Percentiles rank a stretch among this genome's conserved stretches.
Conservation (phyloP, 108 stramenopile genomes). For the Aurantiochytrium sp. region DNA sequence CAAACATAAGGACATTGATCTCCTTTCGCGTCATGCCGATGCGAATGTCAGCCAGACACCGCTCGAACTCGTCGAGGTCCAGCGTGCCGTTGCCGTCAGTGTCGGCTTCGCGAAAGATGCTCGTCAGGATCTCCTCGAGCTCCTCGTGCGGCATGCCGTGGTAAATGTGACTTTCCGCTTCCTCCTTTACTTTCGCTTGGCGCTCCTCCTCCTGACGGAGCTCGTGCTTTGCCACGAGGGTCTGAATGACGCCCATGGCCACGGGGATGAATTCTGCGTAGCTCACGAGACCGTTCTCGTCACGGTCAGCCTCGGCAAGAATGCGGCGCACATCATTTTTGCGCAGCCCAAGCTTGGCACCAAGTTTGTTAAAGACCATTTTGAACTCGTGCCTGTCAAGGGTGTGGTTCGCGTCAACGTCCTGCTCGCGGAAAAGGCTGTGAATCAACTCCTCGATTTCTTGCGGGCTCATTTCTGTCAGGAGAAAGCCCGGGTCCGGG, state of each 20-base stretch:
- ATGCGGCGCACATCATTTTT: constrained; percentile 12
- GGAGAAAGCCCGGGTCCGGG: background rate
- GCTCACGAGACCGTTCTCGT: background rate
- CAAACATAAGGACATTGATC: constrained; percentile 4
- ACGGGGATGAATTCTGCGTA: constrained; percentile 8
- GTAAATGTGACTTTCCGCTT: background rate
- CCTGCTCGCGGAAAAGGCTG: background rate
- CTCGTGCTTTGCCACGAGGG: background rate
- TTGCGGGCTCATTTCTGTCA: background rate
- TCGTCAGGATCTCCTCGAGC: background rate
- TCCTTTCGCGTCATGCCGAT: constrained; percentile 13
- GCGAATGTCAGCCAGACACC: background rate
- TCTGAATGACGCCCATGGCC: background rate
- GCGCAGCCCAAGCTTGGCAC: background rate
- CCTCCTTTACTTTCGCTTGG: background rate
- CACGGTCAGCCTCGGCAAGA: constrained; percentile 4
- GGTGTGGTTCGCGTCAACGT: background rate
- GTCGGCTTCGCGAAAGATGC: background rate
- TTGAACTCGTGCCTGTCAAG: constrained; percentile 10
- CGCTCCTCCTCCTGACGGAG: background rate
- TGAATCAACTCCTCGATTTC: constrained; percentile 10
- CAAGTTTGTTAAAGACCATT: constrained; percentile 4
- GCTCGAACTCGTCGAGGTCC: constrained; percentile 13
- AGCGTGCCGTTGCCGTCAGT: background rate
- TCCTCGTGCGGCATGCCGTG: constrained; percentile 13